Evolutionary conservation across 192 early-diverging fungal genomes (phyloP).

Genomic region (Phlyctochytrium planicorne): DNA sequence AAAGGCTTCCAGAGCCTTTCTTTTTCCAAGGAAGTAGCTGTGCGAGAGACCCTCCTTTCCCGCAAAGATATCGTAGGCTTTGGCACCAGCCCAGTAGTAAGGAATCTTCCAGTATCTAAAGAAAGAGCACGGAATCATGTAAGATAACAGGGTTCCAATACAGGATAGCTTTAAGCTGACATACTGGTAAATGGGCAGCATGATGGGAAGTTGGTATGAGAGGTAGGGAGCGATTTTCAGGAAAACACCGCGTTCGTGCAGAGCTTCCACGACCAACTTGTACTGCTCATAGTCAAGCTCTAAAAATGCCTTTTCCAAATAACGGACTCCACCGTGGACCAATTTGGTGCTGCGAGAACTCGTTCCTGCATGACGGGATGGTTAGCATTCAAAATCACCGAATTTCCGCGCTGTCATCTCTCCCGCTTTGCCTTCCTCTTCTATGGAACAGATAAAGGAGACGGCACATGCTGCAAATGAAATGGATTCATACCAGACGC

Average conservation of each 20-base stretch:
- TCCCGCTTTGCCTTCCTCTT: too few relatives aligned
- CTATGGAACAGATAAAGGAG: background rate
- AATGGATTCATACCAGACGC: slow-evolving; percentile 58
- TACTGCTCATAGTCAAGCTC: slow-evolving; percentile 95
- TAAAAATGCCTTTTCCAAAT: slow-evolving; percentile 93
- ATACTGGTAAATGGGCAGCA: slow-evolving; percentile 90
- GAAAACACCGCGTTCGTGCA: slow-evolving; percentile 92
- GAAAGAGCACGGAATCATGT: slow-evolving; percentile 14
- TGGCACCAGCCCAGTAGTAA: slow-evolving; percentile 94
- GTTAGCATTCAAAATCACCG: too few relatives aligned
- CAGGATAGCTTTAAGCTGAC: slow-evolving; percentile 11
- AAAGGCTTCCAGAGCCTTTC: slow-evolving; percentile 89
- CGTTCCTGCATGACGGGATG: slow-evolving; percentile 59
- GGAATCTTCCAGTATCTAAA: slow-evolving; percentile 92
- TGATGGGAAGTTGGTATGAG: slow-evolving; percentile 87
- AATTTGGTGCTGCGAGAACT: slow-evolving; percentile 91
- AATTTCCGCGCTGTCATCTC: too few relatives aligned
- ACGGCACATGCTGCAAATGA: too few relatives aligned
- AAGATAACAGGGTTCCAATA: background rate
- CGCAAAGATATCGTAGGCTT: slow-evolving; percentile 88
- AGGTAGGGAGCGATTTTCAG: slow-evolving; percentile 96
- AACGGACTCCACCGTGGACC: slow-evolving; percentile 96
- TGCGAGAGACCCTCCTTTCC: slow-evolving; percentile 77
- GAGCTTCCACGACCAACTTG: slow-evolving; percentile 91
- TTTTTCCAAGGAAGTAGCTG: slow-evolving; percentile 81